Evolutionary conservation across 2,329 filamentous ascomycete species (phyloP), one percentile per base, ranked within the genome.

Genomic region (Diaporthe caulivora): DNA sequence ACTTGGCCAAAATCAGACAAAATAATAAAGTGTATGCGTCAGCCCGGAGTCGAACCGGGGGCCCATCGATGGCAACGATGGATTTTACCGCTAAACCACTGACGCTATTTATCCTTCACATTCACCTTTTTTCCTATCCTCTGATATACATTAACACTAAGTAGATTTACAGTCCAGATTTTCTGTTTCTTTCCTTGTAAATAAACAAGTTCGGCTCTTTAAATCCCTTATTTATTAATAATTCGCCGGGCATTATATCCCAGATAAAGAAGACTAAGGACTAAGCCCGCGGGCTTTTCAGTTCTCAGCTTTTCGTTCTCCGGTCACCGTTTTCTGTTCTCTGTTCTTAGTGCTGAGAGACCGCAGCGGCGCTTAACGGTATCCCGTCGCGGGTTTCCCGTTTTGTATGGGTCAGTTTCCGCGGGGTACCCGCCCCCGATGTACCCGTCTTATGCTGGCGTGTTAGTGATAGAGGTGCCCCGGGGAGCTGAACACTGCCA

Each of bases 51-150:
- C 82, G 83, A 84, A 84, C 83, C 78, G 82, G 83, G 83, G 83
- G 82, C 83, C 82, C 83, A 83, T 85, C 83, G 82, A 85, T 85
- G 83, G 83, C 83, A 85, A 85, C 83, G 83, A 85, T 83, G 82
- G 82, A 85, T 85, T 84, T 84, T 85, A 85, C 83, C 83, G 84
- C 83, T 85, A 53, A 29, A 44, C 42, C 42, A 47, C 21, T 47
- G 18, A 21, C 44, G 44, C 42, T 17, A 15, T 44, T 5, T 44
- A 9, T 34, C 9, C 5, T 34, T 9, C 34, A 5, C 9, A 34
- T 34, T 34, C 34, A 34, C 9, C 34, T 5, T 5, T 9, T 34
- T 5, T 34, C 34, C 5, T 5, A 9, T 9, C 9, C 34, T 9
- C 9, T 9, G 5, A 34, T 34, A 34, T 34, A 5, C 34, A 34